Percentiles rank a stretch among this genome's conserved stretches.
These are phyloP conservation scores for Flaveria brownii DNA, from an alignment of 129 eudicot genomes.

Conservation along the genomic window DNA sequence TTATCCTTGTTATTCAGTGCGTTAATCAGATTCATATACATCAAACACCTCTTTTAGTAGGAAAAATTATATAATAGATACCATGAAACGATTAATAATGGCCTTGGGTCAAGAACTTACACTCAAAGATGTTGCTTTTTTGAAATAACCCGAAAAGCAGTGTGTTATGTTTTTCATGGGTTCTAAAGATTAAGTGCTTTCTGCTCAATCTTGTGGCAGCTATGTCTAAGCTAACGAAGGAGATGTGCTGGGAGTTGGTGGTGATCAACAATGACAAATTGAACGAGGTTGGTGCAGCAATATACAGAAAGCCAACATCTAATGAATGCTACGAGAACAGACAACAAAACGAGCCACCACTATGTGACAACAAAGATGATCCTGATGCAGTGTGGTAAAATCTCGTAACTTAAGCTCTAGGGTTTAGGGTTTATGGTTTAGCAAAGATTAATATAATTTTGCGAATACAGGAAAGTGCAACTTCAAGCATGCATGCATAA, in stretches of 20 bases:
- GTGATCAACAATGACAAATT: slow-evolving; percentile 46
- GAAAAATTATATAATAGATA: not conserved
- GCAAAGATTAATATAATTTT: not conserved
- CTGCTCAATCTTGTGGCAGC: slow-evolving; percentile 42
- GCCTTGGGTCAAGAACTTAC: not conserved
- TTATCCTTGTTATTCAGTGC: too few species aligned
- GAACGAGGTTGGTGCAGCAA: slow-evolving; percentile 57
- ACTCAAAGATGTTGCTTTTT: not conserved
- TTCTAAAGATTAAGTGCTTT: not conserved
- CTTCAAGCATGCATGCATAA: slow-evolving; percentile 65
- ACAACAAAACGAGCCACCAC: slow-evolving; percentile 57
- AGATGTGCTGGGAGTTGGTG: slow-evolving; percentile 70
- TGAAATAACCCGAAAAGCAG: not conserved
- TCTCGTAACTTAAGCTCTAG: not conserved
- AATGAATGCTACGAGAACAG: slow-evolving; percentile 64
- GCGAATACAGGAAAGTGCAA: slow-evolving; percentile 55
- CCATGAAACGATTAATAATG: too few species aligned
- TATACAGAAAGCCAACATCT: slow-evolving; percentile 64
- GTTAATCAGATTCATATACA: not conserved
- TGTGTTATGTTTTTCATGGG: not conserved
- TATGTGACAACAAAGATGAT: slow-evolving; percentile 56
- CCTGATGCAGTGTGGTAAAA: slow-evolving; percentile 66
- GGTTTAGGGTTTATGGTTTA: not conserved
- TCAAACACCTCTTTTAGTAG: not conserved
- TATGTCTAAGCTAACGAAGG: slow-evolving; percentile 55